Base-by-base conservation (phyloP, 2,329 filamentous ascomycete species). In the Claviceps cyperi region DNA sequence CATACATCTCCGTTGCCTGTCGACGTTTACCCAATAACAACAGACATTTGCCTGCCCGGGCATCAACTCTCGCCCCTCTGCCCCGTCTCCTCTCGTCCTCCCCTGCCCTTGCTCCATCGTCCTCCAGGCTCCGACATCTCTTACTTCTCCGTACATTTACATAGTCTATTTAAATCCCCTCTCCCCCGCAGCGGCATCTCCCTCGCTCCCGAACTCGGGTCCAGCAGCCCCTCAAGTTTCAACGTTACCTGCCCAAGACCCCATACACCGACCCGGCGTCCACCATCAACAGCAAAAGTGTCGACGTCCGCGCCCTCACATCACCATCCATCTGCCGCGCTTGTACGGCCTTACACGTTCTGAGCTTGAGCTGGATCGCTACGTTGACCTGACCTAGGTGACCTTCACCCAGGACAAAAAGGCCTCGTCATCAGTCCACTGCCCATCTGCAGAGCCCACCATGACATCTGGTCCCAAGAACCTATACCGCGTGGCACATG, bases 401-500 rank as follows among this genome's bases (percentile, higher is more conserved):
- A 36, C 37, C 50, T 24, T 50, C 48, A 36, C 41, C 44, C 44
- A 17, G 19, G 44, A 21, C 36, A 32, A 41, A 43, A 47, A 8
- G n/a, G n/a, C 39, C 17, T 17, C 49, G 37, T 43, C 54, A 47
- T 48, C 37, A 28, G 2, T 15, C 14, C 17, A 21, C 32, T 43
- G n/a, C 39, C 15, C 37, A 17, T 14, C 41, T 36, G 41, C 46
- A 32, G 19, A 53, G 46, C 53, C 55, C 62, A 64, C 59, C 60
- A 77, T 77, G 73, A 65, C 71, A 51, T 49, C 46, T 38, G 59
- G 59, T 57, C 56, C 54, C 58, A 60, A 63, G 56, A 57, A 53
- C 47, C 55, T 52, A 52, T 58, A 61, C 45, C 55, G 64, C 57
- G 64, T 71, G 50, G 69, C 69, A 51, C 70, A 70, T 59, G 66